Percentiles rank a stretch among this genome's conserved stretches.
Evolutionary conservation across 257 asterid genomes (phyloP).

Genomic region (Henckelia pumila): DNA sequence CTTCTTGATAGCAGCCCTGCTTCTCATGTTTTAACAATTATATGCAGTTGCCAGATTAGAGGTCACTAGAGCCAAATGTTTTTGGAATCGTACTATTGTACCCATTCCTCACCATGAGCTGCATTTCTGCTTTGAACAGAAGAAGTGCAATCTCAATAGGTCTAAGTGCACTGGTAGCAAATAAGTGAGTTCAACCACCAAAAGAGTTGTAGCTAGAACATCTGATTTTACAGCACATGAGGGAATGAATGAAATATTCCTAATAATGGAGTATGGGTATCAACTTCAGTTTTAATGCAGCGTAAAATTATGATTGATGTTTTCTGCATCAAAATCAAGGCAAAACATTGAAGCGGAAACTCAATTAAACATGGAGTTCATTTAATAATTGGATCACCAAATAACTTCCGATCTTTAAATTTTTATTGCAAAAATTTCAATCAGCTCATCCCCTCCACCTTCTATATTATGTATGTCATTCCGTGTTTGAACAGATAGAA

Average conservation of each 20-base stretch:
- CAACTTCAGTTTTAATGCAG: neutral
- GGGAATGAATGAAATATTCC: neutral
- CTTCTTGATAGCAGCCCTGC: neutral
- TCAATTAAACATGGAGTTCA: slow-evolving; percentile 15
- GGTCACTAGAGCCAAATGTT: too few relatives aligned
- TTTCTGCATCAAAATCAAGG: neutral
- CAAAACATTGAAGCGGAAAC: slow-evolving; percentile 14
- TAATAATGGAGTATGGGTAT: neutral
- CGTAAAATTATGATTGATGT: neutral
- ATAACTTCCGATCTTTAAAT: slow-evolving; percentile 2
- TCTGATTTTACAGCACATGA: slow-evolving; percentile 7
- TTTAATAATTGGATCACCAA: neutral
- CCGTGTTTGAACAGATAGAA: neutral
- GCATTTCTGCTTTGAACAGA: slow-evolving; percentile 16
- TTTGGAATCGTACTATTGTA: too few relatives aligned
- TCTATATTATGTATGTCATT: neutral
- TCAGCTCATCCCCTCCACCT: slow-evolving; percentile 9
- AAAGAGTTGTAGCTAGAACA: neutral
- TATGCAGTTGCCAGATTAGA: too few relatives aligned
- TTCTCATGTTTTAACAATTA: neutral
- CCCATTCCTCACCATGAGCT: slow-evolving; percentile 8
- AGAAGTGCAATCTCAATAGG: neutral
- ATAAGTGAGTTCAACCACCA: neutral
- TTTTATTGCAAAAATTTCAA: slow-evolving; percentile 1
- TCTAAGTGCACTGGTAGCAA: slow-evolving; percentile 6